Base-by-base conservation (phyloP, 208 protist genomes). In the Acanthamoeba sp. region DNA sequence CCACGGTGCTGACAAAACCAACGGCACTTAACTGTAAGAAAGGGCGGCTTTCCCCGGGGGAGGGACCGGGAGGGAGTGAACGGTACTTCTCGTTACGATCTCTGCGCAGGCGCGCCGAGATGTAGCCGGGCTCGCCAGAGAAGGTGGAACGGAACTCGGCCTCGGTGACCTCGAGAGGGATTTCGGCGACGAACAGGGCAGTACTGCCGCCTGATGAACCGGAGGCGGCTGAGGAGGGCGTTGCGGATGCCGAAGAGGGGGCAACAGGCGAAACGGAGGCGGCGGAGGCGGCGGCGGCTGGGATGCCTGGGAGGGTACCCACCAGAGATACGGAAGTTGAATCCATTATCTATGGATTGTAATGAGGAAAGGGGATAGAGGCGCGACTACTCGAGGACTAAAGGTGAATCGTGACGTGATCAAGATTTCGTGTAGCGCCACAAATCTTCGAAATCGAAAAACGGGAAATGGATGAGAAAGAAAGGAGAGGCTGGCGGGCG, bases 111-210 rank as follows among this genome's bases (percentile, higher is more conserved):
- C 93, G 93, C 0, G 84, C 80, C 52, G 42, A 64, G 55, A 73
- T 52, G 78, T 64, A 95, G 73, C 93, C 93, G 18, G 50, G 36
- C 27, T 64, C 93, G 36, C 36, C 34, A 9, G 32, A 32, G 84
- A 95, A 95, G 40, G 59, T 45, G 1, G 29, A 45, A 40, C 57
- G 48, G 64, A 95, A 85, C 40, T 92, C 84, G 2, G 27, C n/a
- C 40, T 95, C 87, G 2, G 57, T 73, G n/a, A 95, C 34, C 34
- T 95, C 93, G 42, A 76, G 32, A 0, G 93, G 93, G 14, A 95
- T 32, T n/a, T 95, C 93, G n/a, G 93, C 78, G 16, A 95, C 7
- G 80, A 95, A 95, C 6, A 95, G 93, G 32, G 91, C 62, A 29
- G 91, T 45, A 14, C 69, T 45, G 38, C 69, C 69, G 6, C 34